These are phyloP conservation scores for Dendrothele bispora DNA, from an alignment of 768 basidiomycete genomes.

Conservation along the genomic window DNA sequence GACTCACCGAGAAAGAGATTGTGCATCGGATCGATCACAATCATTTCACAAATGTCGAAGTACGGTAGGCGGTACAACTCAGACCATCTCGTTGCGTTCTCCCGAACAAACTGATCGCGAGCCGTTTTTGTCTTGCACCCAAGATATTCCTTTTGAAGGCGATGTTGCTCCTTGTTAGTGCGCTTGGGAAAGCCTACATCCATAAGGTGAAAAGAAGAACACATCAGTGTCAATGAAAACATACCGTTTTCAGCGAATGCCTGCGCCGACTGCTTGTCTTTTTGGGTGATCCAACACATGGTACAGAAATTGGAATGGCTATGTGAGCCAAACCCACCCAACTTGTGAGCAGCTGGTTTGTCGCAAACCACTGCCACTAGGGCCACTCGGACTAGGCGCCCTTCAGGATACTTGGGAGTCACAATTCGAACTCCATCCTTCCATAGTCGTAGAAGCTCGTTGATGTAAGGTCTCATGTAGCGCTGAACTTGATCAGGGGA, in stretches of 20 bases:
- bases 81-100: conserved; percentile 15
- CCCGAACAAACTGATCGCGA: conserved; percentile 10
- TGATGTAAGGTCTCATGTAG: conserved; percentile 15
- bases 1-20: conserved; percentile 18
- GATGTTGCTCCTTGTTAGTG: neutral
- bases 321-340: too few species aligned
- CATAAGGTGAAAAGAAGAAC: neutral
- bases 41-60: conserved; percentile 19
- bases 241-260: too few species aligned
- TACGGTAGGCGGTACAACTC: conserved; percentile 21
- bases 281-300: neutral
- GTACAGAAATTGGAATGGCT: too few species aligned
- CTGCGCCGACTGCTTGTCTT: neutral
- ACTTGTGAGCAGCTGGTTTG: too few species aligned
- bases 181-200: neutral
- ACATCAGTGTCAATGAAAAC: neutral
- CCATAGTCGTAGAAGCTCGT: conserved; percentile 21
- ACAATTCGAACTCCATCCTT: conserved; percentile 15
- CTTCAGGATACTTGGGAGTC: conserved; percentile 20
- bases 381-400: too few species aligned
- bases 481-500: conserved; percentile 16
- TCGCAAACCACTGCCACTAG: too few species aligned
- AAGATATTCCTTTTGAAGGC: neutral
- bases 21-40: conserved; percentile 26
- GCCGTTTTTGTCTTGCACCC: neutral